Percentiles rank a stretch among this genome's conserved stretches.
Conservation (phyloP, 2,329 filamentous ascomycete species). For the Raffaelea deltoideospora region DNA sequence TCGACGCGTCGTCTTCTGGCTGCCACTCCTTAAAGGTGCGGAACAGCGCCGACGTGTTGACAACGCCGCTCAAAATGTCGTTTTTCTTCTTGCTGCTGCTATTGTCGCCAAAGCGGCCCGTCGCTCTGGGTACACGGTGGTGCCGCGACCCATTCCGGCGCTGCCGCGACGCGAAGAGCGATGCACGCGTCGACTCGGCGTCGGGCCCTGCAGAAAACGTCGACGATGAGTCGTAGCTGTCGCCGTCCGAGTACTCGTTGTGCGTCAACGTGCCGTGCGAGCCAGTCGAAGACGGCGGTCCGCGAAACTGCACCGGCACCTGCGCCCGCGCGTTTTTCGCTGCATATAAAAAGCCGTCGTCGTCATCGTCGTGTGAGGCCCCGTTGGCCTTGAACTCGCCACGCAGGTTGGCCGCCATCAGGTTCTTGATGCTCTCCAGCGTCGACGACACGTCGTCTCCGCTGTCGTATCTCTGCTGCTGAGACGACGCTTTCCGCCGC, state of each 20-base stretch:
- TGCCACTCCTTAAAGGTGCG: slow-evolving; percentile 11
- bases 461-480: no score
- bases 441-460: no score
- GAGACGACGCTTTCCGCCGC: no score
- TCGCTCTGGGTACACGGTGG: slow-evolving; percentile 7
- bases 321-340: slow-evolving; percentile 8
- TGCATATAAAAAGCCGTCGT: slow-evolving; percentile 6
- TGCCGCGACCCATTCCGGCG: slow-evolving; percentile 7
- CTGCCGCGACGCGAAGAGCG: background rate
- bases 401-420: no score
- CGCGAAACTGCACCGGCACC: slow-evolving; percentile 9
- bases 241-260: slow-evolving; percentile 7
- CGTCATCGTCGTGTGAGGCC: no score
- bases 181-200: slow-evolving; percentile 11
- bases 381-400: no score
- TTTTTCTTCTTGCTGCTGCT: background rate
- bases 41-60: slow-evolving; percentile 11
- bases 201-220: slow-evolving; percentile 9
- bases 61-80: slow-evolving; percentile 7
- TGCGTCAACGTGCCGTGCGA: slow-evolving; percentile 11
- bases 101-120: slow-evolving; percentile 8
- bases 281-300: slow-evolving; percentile 11
- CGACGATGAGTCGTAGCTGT: slow-evolving; percentile 2
- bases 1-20: slow-evolving; percentile 4
- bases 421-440: no score